Conservation (phyloP, 2,329 filamentous ascomycete genomes). For the Fusarium cyanostomum region DNA sequence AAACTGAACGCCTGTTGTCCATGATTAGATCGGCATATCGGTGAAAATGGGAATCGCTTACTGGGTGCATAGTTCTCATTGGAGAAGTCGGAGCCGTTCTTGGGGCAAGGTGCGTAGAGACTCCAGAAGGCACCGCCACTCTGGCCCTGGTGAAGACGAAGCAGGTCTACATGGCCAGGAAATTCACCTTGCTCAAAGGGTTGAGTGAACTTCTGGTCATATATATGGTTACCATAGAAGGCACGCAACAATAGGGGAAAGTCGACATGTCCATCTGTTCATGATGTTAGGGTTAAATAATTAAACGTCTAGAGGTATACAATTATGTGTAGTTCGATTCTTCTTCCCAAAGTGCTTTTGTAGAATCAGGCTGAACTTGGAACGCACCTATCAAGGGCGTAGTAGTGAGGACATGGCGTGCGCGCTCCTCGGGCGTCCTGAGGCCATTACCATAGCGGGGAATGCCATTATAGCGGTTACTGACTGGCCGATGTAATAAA, state of each 20-base stretch:
- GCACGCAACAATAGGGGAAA: conserved; percentile 77
- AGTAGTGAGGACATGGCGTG: conserved; percentile 55
- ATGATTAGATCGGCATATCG: neutral
- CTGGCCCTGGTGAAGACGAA: conserved; percentile 74
- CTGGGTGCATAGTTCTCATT: conserved; percentile 75
- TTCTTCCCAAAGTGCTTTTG: no score
- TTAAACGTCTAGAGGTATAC: no score
- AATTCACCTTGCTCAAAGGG: conserved; percentile 78
- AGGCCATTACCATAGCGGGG: conserved; percentile 42
- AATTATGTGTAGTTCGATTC: no score
- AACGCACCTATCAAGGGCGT: conserved; percentile 61
- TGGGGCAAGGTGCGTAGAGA: conserved; percentile 81
- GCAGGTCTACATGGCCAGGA: conserved; percentile 78
- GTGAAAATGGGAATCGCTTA: conserved; percentile 49
- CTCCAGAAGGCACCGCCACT: conserved; percentile 94
- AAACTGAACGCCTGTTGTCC: conserved; percentile 64
- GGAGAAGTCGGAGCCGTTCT: conserved; percentile 76
- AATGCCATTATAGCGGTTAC: conserved; percentile 36
- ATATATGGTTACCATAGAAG: conserved; percentile 79
- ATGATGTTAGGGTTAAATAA: neutral
- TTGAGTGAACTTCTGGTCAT: conserved; percentile 75
- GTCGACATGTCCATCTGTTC: conserved; percentile 89
- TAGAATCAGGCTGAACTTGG: neutral
- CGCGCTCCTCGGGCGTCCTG: conserved; percentile 55
- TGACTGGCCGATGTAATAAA: conserved; percentile 40